Evolutionary conservation across 2,329 filamentous ascomycete genomes (phyloP), one percentile per base, ranked within the genome.

Genomic region (Neonectria magnoliae): DNA sequence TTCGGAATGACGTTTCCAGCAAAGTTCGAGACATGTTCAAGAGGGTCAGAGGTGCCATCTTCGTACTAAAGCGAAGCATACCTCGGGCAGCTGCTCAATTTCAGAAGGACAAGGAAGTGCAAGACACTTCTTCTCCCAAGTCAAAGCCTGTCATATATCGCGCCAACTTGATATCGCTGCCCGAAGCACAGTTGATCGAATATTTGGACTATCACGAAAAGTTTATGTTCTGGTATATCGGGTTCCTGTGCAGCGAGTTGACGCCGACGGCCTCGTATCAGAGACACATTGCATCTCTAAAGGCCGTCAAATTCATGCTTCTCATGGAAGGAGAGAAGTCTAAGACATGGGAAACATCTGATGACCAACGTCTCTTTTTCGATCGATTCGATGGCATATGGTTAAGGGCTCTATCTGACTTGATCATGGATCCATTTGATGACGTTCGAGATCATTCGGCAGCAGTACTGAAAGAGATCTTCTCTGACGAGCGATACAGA

Each of bases 381-480:
- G 76, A 80, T 52, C 71, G 79, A 2, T 78, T 85, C 65, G 84
- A 87, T 51, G 69, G 71, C 3, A 82, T 78, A 0, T 88, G 91
- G 81, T 79, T 88, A 11, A 84, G 91, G 52, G 82, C 90, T 5
- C 81, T 98, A 7, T 81, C 94, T 14, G 93, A 97, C 76, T 86
- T 97, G 22, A 80, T 97, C 8, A 84, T 97, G 75, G 93, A 99
- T 72, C 93, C 95, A 0, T 99, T 97, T 73, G 96, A 98, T 62
- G 96, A 99, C 77, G 92, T 98, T 5, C 87, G 95, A 69, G 88
- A 86, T 47, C 79, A 81, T 41, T 85, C 88, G 3, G 81, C 84
- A 0, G 78, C 77, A 2, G 80, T 89, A 2, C 71, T 92, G 29
- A 77, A 76, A 67, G 82, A 81, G 57, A 72, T 87, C n/a, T 81